Conservation (phyloP, 331 rosid genomes). For the Erythrophleum ivorense region DNA sequence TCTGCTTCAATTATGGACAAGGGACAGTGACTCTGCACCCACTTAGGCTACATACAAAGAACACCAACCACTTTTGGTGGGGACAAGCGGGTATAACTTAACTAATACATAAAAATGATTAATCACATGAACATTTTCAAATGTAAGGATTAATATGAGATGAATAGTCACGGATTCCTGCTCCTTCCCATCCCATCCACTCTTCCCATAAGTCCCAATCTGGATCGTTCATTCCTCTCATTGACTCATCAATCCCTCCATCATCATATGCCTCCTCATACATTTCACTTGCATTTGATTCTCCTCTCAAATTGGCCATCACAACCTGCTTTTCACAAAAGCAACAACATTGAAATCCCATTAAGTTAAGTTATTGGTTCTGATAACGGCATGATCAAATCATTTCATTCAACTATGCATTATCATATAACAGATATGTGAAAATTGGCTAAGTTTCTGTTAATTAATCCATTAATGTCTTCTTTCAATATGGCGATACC, state of each 20-base stretch:
- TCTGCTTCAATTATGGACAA: slow-evolving; percentile 8
- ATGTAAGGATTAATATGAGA: slow-evolving; percentile 86
- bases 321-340: slow-evolving; percentile 51
- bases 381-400: not conserved
- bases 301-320: slow-evolving; percentile 73
- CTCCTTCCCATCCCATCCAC: slow-evolving; percentile 99
- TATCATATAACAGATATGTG: not conserved
- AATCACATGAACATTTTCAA: slow-evolving; percentile 32
- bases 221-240: slow-evolving; percentile 70
- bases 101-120: not conserved
- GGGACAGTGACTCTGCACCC: slow-evolving; percentile 15
- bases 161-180: slow-evolving; percentile 86
- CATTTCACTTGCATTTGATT: slow-evolving; percentile 36
- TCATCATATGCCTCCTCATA: slow-evolving; percentile 41
- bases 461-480: not conserved
- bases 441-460: not conserved
- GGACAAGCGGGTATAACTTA: not conserved
- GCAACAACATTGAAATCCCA: not conserved
- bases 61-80: slow-evolving; percentile 33
- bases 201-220: slow-evolving; percentile 94
- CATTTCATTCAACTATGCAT: not conserved
- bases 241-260: slow-evolving; percentile 57
- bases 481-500: not conserved
- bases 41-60: slow-evolving; percentile 35
- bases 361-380: not conserved